Evolutionary conservation across 2,329 filamentous ascomycete genomes (phyloP), one percentile per base, ranked within the genome.

Genomic region (Microascus cirrosus): DNA sequence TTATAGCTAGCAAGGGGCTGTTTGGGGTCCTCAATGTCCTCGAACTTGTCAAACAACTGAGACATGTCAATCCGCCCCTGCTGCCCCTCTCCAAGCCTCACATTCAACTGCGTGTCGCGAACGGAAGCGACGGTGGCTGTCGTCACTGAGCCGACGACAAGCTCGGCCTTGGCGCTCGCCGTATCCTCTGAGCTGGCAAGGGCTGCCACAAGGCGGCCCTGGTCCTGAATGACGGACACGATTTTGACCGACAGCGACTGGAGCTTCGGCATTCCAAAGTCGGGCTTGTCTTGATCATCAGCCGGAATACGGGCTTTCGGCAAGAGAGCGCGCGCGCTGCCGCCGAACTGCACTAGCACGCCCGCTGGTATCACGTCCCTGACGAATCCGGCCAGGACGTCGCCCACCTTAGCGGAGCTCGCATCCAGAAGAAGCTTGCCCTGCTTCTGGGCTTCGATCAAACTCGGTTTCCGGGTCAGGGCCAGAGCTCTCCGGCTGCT

Each of bases 41-140:
- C 87, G 86, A 88, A 96, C 12, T 78, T 79, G 69, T 96, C 89
- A 68, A 95, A 99, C 13, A 92, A 74, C 69, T 97, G 90, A 1
- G 94, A 95, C 6, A 94, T 83, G 67, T 96, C 93, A 60, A 99
- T 85, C 20, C 94, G 89, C n/a, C 93, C 94, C 68, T 95, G 89
- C 10, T 95, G 79, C 62, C 91, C 90, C 18, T 71, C 64, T 39
- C 62, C 69, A 55, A 97, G 79, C 63, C 89, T 83, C 6, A 99
- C 90, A 63, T 97, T 97, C 58, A 97, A 76, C 69, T 99, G 94
- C 0, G 93, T 96, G 54, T 86, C 86, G 71, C 95, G 96, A 67
- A 96, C 76, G 0, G 90, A 90, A n/a, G 82, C 81, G 52, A 99
- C 82, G 64, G 81, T 86, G 45, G 89, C 93, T 67, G 89, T 90